Percentiles rank a stretch among this genome's conserved stretches.
Conservation (phyloP, 2,329 filamentous ascomycete genomes). For the Tolypocladium ovalisporum region DNA sequence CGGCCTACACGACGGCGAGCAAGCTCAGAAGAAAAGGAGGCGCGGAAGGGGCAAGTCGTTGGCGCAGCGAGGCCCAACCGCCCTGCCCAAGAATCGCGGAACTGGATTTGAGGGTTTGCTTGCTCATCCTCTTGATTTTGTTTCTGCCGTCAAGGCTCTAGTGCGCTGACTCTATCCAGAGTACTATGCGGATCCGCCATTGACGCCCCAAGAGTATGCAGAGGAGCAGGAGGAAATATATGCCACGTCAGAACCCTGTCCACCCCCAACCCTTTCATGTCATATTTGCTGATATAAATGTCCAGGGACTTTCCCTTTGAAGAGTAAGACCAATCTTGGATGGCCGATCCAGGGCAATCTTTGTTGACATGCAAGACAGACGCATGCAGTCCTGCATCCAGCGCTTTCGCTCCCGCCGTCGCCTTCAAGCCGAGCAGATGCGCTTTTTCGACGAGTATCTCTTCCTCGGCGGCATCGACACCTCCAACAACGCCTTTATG, state of each 20-base stretch:
- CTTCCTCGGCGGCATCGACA: constrained; percentile 69
- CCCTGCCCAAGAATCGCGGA: constrained; percentile 30
- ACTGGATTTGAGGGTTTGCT: constrained; percentile 59
- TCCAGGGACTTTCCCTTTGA: constrained; percentile 40
- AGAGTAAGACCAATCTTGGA: constrained; percentile 30
- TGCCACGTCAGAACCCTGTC: constrained; percentile 33
- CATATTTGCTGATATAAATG: constrained; percentile 8
- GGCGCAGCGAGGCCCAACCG: constrained; percentile 24
- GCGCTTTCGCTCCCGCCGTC: constrained; percentile 67
- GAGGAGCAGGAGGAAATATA: constrained; percentile 60
- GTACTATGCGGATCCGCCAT: constrained; percentile 67
- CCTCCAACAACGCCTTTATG: constrained; percentile 43
- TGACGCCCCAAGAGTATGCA: constrained; percentile 57
- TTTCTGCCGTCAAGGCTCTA: too few species aligned
- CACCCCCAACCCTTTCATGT: background rate
- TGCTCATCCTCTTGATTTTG: background rate
- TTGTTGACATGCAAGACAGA: constrained; percentile 25
- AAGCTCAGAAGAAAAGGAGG: constrained; percentile 10
- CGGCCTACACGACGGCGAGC: background rate
- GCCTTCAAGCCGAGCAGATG: constrained; percentile 51
- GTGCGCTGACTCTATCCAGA: constrained; percentile 32
- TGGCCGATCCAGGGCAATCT: background rate
- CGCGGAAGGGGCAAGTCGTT: constrained; percentile 8
- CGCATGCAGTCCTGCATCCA: constrained; percentile 81
- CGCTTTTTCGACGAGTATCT: constrained; percentile 72